A percentile compares a stretch with the other conserved stretches of the same genome.
Conservation (phyloP, 1,139 yeast species). For the Debaryomyces singareniensis region DNA sequence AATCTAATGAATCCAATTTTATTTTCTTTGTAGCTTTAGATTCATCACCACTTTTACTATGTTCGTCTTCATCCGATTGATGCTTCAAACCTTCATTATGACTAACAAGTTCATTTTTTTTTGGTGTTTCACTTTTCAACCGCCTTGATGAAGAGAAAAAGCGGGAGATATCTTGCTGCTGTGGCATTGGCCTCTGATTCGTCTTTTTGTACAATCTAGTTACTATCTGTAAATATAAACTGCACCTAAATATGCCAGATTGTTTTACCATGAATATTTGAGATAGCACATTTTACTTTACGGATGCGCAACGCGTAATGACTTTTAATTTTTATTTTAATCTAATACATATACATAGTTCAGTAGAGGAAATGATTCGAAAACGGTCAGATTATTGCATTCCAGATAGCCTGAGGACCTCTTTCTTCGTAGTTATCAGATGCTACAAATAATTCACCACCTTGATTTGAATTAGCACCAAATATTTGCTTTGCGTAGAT, state of each 20-base stretch:
- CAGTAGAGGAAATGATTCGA: no score
- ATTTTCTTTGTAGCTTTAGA: not conserved
- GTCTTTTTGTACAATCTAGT: no score
- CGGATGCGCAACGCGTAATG: no score
- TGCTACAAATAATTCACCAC: constrained; percentile 63
- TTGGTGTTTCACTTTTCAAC: not conserved
- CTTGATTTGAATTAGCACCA: constrained; percentile 50
- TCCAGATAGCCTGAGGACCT: constrained; percentile 72
- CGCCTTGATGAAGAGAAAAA: not conserved
- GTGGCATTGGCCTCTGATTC: not conserved
- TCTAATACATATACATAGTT: no score
- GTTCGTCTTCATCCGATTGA: constrained; percentile 2
- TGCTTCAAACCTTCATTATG: no score
- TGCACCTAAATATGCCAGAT: no score
- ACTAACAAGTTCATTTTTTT: no score
- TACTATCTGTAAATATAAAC: no score
- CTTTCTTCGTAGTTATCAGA: constrained; percentile 68
- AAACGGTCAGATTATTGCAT: constrained; percentile 30
- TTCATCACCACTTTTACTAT: not conserved
- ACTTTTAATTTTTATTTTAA: no score
- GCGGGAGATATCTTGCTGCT: not conserved
- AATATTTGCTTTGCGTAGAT: constrained; percentile 84
- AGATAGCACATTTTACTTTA: no score
- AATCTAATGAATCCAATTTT: not conserved
- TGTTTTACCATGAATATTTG: no score